A percentile compares a stretch with the other conserved stretches of the same genome.
phyloP scores from a whole-genome alignment of 108 stramenopile species.

The Parmales sp. region DNA sequence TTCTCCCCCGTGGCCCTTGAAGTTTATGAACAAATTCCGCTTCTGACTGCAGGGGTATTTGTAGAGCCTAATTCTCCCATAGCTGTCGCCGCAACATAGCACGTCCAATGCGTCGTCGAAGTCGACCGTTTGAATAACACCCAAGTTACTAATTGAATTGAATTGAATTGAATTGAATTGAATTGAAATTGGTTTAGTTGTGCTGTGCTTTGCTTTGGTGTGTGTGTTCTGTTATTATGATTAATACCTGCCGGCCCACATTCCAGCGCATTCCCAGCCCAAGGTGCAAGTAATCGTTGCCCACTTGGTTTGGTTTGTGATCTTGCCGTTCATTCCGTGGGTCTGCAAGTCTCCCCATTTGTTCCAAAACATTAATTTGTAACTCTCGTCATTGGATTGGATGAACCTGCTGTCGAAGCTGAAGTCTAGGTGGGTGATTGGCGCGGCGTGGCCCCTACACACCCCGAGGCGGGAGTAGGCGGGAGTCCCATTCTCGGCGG shows the following conservation, averaged over 20 bases:
- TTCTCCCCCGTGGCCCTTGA: constrained; percentile 22
- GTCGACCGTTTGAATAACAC: background rate
- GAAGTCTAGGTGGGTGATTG: constrained; percentile 33
- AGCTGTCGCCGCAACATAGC: constrained; percentile 28
- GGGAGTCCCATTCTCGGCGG: background rate
- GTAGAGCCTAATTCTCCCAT: constrained; percentile 24
- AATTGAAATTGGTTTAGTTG: too few species aligned
- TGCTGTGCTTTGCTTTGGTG: too few species aligned
- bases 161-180: too few species aligned
- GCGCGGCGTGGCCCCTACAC: constrained; percentile 25
- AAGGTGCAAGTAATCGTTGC: constrained; percentile 30
- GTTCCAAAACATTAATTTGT: constrained; percentile 36
- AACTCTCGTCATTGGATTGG: constrained; percentile 25
- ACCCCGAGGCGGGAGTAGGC: constrained; percentile 23
- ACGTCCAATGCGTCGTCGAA: constrained; percentile 18
- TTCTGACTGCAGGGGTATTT: constrained; percentile 23
- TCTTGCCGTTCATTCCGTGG: constrained; percentile 23
- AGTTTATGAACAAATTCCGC: constrained; percentile 21
- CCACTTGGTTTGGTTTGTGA: too few species aligned
- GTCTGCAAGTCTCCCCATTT: constrained; percentile 15
- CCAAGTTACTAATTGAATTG: too few species aligned
- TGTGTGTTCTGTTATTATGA: too few species aligned
- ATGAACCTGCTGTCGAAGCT: constrained; percentile 28
- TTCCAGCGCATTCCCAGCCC: constrained; percentile 24
- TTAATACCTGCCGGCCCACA: constrained; percentile 16